Evolutionary conservation across 139 green algal genomes (phyloP), one percentile per base, ranked within the genome.

Genomic region (Edaphochlamys debaryana): DNA sequence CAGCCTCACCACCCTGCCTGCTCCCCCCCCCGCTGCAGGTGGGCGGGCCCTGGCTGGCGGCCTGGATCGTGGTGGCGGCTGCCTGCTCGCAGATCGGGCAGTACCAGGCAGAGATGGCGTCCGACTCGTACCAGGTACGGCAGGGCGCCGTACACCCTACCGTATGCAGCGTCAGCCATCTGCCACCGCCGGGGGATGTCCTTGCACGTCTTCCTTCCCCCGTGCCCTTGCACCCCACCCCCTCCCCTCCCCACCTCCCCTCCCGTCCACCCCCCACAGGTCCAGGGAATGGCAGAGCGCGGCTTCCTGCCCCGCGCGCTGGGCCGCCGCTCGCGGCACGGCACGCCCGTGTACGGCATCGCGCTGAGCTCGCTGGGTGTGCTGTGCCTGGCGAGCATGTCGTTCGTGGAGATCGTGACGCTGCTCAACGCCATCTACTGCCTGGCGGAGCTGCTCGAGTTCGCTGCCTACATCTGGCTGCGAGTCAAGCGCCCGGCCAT

Each of bases 391-490:
- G 87, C 91, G 1, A 80, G 32, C 66, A 89, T 95, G 75, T 78
- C 77, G 77, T 98, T 98, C 76, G 54, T 95, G 76, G 70, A 95
- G 69, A 98, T 98, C 69, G 94, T 99, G 70, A 90, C 97, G 86
- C 89, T 99, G 79, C 92, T 99, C 29, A 99, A 99, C 91, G 93
- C 95, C 54, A 89, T 98, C 62, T 99, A 99, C 90, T 98, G 96
- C 91, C 79, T 99, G 63, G 96, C 93, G 22, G 93, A 98, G 91
- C 89, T 99, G 76, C 91, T 99, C 67, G 96, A 99, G 95, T 99
- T 99, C 90, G 90, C 88, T 34, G 97, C 96, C 15, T 99, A 98
- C 72, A 77, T 99, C 32, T 92, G 87, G 89, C 89, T 99, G 80
- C 90, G 96, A 25, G 84, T 97, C 75, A 93, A 84, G 58, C 66